Base-by-base conservation (phyloP, 2,329 filamentous ascomycete genomes). In the Penicillium janthinellum region DNA sequence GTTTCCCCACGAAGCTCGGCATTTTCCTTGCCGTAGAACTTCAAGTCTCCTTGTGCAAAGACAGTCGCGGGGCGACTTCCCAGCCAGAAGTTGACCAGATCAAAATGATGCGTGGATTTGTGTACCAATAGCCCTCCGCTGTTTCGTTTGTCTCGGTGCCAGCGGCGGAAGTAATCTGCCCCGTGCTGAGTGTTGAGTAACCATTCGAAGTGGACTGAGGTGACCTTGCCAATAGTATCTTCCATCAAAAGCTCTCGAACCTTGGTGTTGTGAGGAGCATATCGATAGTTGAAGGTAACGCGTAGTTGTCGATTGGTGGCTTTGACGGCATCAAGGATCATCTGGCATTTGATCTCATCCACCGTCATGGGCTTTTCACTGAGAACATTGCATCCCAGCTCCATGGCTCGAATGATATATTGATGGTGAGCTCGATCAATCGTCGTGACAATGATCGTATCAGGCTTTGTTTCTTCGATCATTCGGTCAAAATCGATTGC, bases 321-420 rank as follows among this genome's bases (percentile, higher is more conserved):
- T 53, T 82, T 78, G 15, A 84, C 84, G 12, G 83, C 82, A 62
- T 80, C 77, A 62, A 86, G 79, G 59, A 88, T 87, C 52, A 80
- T 77, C 6, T 73, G 76, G 71, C 84, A 86, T 2, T 84, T 80
- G 1, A 80, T 77, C 0, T 78, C 82, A 66, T 88, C 84, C 64
- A 87, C 84, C 0, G 86, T 88, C 85, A 88, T 87, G 4, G 85
- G 86, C 70, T 88, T 88, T 67, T 88, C 85, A 0, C 83, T 87
- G n/a, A 88, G 77, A 0, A 86, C 85, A 60, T 83, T 81, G 66
- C 84, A 85, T 15, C 85, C 85, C 0, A 86, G 73, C 62, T 87
- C 84, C 51, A 88, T 75, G 0, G 86, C 84, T 2, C 82, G 79
- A 5, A 86, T 77, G 51, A 87, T 87, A 73, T 88, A 88, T 31